Evolutionary conservation across 805 yeast genomes (phyloP), one percentile per base, ranked within the genome.

Genomic region (Myxozyma nipponensis): DNA sequence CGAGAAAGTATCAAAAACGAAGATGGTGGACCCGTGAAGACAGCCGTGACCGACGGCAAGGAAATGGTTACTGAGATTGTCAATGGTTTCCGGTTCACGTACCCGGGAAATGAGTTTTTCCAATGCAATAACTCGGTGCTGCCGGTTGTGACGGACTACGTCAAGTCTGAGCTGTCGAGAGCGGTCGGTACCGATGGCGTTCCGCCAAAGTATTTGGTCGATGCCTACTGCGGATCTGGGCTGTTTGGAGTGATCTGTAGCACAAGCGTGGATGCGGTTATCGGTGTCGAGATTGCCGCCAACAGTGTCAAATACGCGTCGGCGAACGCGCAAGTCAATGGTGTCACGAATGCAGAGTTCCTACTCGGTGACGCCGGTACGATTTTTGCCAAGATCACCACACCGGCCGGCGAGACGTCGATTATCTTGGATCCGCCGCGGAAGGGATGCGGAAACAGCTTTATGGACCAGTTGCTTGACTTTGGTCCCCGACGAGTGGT

Each of bases 201-300:
- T 15, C 30, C 36, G 9, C 81, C 82, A 26, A 78, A 79, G 62
- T 88, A 82, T 64, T 70, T 90, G 43, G 95, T 90, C 24, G 98
- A 90, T 67, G 95, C 97, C 0, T 90, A 90, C 71, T 90, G 98
- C 74, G 98, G 98, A 1, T 86, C 95, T 2, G 98, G 98, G 0
- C 72, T 93, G 39, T 93, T 93, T 69, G 85, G 95, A 54, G 83
- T 93, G 50, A 82, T 96, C 6, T 84, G 95, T 61, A 83, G 93
- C 25, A 69, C 76, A 21, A 83, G 85, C 17, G 95, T 90, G n/a
- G 83, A 84, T 39, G 77, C 77, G 61, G 95, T 88, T 2, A 78
- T 88, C 55, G 98, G 98, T 30, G 98, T 91, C 25, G 98, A 91
- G 67, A 89, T 91, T 10, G 82, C 93, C 46, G 90, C 89, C 25